phyloP scores from a whole-genome alignment of 495 filamentous ascomycete species.

The Penicillium nucicola region DNA sequence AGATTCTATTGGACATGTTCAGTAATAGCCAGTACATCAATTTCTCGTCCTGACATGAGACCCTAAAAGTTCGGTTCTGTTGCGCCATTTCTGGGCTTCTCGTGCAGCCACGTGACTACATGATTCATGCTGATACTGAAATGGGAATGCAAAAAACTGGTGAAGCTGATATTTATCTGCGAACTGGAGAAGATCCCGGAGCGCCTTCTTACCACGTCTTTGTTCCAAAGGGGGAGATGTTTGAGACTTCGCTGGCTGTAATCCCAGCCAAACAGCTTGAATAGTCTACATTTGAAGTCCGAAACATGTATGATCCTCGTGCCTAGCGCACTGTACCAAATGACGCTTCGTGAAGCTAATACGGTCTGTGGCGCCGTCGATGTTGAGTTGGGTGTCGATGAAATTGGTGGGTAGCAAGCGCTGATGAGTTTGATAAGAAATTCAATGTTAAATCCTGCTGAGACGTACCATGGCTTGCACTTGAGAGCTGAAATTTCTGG shows the following conservation, averaged over 20 bases:
- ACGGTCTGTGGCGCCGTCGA: too few species aligned
- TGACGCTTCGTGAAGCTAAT: too few species aligned
- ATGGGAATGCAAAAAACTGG: conserved; percentile 40
- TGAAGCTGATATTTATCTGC: conserved; percentile 17
- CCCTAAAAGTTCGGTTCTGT: conserved; percentile 7
- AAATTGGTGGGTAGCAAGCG: too few species aligned
- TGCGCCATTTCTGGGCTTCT: conserved; percentile 21
- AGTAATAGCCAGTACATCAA: conserved; percentile 3
- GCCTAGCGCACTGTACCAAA: too few species aligned
- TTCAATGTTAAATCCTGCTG: too few species aligned
- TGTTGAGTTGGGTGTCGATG: too few species aligned
- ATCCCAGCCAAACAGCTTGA: conserved; percentile 1
- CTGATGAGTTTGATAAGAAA: too few species aligned
- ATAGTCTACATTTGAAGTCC: conserved; percentile 17
- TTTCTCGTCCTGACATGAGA: conserved; percentile 5
- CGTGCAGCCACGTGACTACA: conserved; percentile 39
- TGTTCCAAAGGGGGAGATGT: conserved; percentile 39
- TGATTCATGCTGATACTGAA: conserved; percentile 32
- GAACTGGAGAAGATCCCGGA: conserved; percentile 19
- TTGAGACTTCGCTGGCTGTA: conserved; percentile 3
- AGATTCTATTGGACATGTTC: conserved; percentile 1
- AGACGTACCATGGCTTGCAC: too few species aligned
- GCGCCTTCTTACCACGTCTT: conserved; percentile 11
- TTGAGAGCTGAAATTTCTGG: too few species aligned
- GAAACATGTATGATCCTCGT: too few species aligned